Base-by-base conservation (phyloP, 2,329 filamentous ascomycete genomes). In the Metarhizium sp. region DNA sequence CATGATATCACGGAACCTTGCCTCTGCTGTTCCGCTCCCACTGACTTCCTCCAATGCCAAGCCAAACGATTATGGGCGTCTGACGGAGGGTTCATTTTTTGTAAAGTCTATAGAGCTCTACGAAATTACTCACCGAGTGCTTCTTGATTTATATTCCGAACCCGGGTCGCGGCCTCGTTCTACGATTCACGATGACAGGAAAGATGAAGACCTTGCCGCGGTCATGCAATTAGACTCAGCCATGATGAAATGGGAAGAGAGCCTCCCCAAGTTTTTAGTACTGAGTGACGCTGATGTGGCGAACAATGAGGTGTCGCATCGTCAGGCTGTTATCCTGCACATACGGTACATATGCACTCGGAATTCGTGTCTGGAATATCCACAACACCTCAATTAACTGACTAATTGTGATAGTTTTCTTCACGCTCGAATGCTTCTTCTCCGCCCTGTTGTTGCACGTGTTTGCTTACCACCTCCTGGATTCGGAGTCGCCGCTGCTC, bases 71-170 rank as follows among this genome's bases (percentile, higher is more conserved):
- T 58, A 48, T 48, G 18, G 46, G 46, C 46, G 46, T 29, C 16
- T 48, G n/a, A 48, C 46, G 7, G n/a, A 48, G 18, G 46, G 46
- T 6, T 48, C 66, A 7, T 72, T 72, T 55, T 71, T 71, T 30
- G 64, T 69, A 6, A 65, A 69, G 43, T 69, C 69, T 1, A 61
- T 71, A 4, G 64, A 67, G 38, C 58, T 73, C 0, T 72, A 72
- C n/a, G 70, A 72, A 38, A 69, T 73, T 14, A 70, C 68, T 6
- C 65, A 71, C 10, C 62, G 63, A 10, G 65, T 63, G 0, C 67
- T 69, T 42, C 56, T 63, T 4, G 63, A 61, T 0, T 62, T 70
- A 2, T 71, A 70, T 30, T 64, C 62, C 14, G 55, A 58, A 1
- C 52, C 57, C 11, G 40, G 60, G 11, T 51, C 34, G 13, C 53